These are phyloP conservation scores for Passiflora organensis DNA, from an alignment of 345 rosid species.

Conservation along the genomic window DNA sequence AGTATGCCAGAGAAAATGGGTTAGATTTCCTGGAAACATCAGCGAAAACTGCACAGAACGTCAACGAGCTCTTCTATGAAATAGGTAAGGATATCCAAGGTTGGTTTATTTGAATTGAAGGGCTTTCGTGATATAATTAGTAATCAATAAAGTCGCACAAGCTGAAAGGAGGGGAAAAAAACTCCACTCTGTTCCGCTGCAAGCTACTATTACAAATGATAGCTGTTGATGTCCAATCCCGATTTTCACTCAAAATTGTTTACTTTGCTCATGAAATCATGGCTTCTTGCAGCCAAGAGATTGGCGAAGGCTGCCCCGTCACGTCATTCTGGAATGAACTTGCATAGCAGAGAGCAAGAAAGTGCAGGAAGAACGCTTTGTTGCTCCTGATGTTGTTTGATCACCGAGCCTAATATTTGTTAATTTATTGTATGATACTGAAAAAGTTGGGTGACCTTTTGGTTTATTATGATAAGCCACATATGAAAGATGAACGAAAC, in stretches of 20 bases:
- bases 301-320: conserved; percentile 55
- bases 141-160: too few species aligned
- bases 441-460: not conserved
- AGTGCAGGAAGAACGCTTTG: conserved; percentile 49
- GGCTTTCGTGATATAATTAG: too few species aligned
- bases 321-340: conserved; percentile 57
- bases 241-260: not conserved
- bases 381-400: conserved; percentile 39
- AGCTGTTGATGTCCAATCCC: not conserved
- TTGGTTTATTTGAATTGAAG: too few species aligned
- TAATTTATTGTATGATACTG: too few species aligned
- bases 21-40: conserved; percentile 65
- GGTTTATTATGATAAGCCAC: too few species aligned
- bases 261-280: conserved; percentile 2
- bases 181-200: not conserved
- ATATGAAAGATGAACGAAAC: too few species aligned
- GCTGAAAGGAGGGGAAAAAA: not conserved
- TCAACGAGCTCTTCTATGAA: conserved; percentile 68
- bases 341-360: conserved; percentile 41
- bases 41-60: conserved; percentile 67
- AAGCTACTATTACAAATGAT: not conserved
- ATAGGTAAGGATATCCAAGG: conserved; percentile 38
- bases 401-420: too few species aligned
- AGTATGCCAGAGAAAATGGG: conserved; percentile 59
- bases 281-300: conserved; percentile 51